Evolutionary conservation across 1,139 yeast species (phyloP), one percentile per base, ranked within the genome.

Genomic region (Geotrichum restrictum): DNA sequence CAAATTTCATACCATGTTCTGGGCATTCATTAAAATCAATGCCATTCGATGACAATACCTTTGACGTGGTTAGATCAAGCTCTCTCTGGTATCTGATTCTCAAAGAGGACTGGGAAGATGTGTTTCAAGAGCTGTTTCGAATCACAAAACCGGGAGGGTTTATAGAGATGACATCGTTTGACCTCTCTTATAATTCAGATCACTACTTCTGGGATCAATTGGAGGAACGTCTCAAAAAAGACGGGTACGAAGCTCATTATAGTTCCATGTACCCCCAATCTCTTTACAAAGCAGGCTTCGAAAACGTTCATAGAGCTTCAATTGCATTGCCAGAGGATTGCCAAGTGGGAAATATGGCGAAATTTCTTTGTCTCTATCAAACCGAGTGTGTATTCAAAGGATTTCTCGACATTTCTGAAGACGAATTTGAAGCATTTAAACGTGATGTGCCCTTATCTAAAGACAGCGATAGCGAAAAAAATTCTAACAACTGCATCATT

Each of bases 41-140:
- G 19, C 75, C 76, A 5, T 71, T 71, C 52, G 65, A 66, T 3
- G 69, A 67, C 51, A 59, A 64, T 48, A 62, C 69, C 19, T 72
- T 71, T 50, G 69, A 71, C 19, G 62, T 69, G 5, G 61, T 65
- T 29, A 54, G 66, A 40, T 65, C 71, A 33, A 66, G 70, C 51
- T 60, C 67, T 33, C 46, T 72, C 45, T n/a, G n/a, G n/a, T n/a
- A n/a, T n/a, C n/a, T n/a, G n/a, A 48, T 71, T 24, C 61, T 57
- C 36, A 53, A 53, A 13, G 59, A 62, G 19, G 71, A 71, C 24
- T 71, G 74, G 74, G 65, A 59, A 3, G n/a, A n/a, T n/a, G n/a
- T n/a, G n/a, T n/a, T n/a, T n/a, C n/a, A n/a, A n/a, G n/a, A n/a
- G n/a, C n/a, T n/a, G n/a, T n/a, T n/a, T n/a, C n/a, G n/a, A n/a